Conservation (phyloP, 192 early-diverging fungal species). For the Umbelopsis ramanniana region DNA sequence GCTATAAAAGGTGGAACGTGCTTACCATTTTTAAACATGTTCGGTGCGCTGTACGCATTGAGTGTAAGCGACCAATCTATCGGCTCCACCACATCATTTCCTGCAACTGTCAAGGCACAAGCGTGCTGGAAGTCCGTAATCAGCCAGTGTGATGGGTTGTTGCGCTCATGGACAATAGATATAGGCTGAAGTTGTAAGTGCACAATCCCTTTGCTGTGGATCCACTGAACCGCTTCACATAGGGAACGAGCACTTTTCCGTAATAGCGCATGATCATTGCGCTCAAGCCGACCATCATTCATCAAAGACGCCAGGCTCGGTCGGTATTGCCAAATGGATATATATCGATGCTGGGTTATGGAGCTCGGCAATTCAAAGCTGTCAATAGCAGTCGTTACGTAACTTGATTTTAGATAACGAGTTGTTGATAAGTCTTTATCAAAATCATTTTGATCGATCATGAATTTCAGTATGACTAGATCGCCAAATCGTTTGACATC, state of each 20-base stretch:
- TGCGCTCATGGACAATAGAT: constrained; percentile 5
- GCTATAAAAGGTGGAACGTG: neutral
- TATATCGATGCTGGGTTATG: constrained; percentile 4
- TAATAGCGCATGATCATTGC: neutral
- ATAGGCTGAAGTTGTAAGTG: constrained; percentile 7
- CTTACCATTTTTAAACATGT: constrained; percentile 11
- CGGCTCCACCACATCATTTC: neutral
- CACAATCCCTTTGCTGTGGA: constrained; percentile 11
- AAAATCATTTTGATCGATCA: constrained; percentile 13
- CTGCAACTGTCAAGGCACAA: neutral
- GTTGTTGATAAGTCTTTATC: constrained; percentile 15
- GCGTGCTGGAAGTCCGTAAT: constrained; percentile 11
- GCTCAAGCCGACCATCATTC: constrained; percentile 9
- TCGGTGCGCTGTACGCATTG: constrained; percentile 3
- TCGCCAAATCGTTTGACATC: constrained; percentile 2
- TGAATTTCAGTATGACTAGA: constrained; percentile 13
- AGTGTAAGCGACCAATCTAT: constrained; percentile 1
- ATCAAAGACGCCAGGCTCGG: neutral
- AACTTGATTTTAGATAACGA: neutral
- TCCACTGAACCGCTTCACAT: constrained; percentile 12
- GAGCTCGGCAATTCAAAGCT: constrained; percentile 13
- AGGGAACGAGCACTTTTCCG: constrained; percentile 11
- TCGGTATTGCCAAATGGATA: constrained; percentile 5
- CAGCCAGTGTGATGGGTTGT: neutral
- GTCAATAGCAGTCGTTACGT: neutral